Evolutionary conservation across 1,284 basidiomycete genomes (phyloP), one percentile per base, ranked within the genome.

Genomic region (Thelephora terrestris): DNA sequence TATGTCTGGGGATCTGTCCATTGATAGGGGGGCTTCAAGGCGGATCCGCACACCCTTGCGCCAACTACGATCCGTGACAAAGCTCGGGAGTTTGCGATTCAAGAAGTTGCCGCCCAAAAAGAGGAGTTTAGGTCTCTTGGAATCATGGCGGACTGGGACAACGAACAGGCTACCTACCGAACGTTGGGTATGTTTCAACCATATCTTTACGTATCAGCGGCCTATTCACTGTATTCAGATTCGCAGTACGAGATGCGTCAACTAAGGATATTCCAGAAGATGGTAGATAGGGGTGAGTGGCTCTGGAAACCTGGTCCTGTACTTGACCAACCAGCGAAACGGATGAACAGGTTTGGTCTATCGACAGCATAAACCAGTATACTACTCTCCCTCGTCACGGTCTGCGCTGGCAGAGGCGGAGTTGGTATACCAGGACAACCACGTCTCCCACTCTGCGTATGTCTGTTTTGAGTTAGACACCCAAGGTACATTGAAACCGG

Each of bases 401-500:
- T 96, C 96, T 1, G 95, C 95, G 0, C 71, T 99, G 4, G 96
- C 95, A 1, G 95, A 99, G 67, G 92, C 95, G 0, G 95, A 99
- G 62, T 73, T 99, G 23, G 78, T 83, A 40, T 98, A 98, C 68
- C 81, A 81, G 51, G 93, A 97, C 35, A 79, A 89, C 55, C 92
- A 97, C 63, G 69, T 82, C 40, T 95, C 92, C 1, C 81, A 85
- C 55, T 90, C 91, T 1, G 90, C 90, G 32, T 98, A 91, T 57
- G 88, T 97, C 25, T 69, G 76, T 0, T 95, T 96, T 63, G 70
- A 75, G 4, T 63, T 93, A 16, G 70, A 76, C 17, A 32, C 46
- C 5, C 42, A 57, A 49, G 54, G 27, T 48, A 51, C 42, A 17
- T 51, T 52, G 16, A 56, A 47, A 55, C 40, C 55, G 16, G 46